Evolutionary conservation across 306 rosid genomes (phyloP), one percentile per base, ranked within the genome.

Genomic region (Oxytropis ochrocephala): DNA sequence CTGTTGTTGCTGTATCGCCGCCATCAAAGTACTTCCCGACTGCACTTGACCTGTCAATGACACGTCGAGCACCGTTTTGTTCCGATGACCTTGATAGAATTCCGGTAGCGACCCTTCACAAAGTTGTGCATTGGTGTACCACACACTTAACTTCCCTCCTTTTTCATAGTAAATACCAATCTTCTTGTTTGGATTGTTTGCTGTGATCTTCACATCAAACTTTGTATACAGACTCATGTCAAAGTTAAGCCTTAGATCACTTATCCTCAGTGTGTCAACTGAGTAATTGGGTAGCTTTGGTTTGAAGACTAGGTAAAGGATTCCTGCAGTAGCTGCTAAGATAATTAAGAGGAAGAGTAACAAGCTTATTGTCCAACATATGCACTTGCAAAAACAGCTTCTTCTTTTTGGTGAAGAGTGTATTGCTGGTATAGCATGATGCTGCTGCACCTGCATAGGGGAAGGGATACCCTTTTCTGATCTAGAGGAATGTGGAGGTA

Each of bases 41-140:
- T 82, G 90, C 14, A 85, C 89, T 53, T 83, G 87, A 21, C 98
- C 98, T 0, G 86, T 82, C 79, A 93, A 80, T 8, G 84, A 79
- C 68, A 93, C 91, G 13, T 87, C 50, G 24, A 88, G 78, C 38
- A 63, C 80, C 14, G 97, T 90, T 67, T 72, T 93, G 82, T 93
- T 90, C 71, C 52, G 79, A 69, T 93, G 97, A 21, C 96, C 98
- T 67, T 93, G 98, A 85, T 93, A 93, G 79, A 93, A 93, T 18
- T 66, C 51, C 0, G 98, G 96, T 54, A 93, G 44, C 3, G 81
- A 35, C 52, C 98, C 98, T 64, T 88, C 87, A 60, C 96, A 93
- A 18, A 93, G 97, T 84, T 42, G 63, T 18, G 80, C 80, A 51
- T 85, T 78, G 21, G 87, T 44, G 79, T 88, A 90, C 90, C 88